phyloP scores from a whole-genome alignment of 495 filamentous ascomycete genomes.

The Penicillium manginii region DNA sequence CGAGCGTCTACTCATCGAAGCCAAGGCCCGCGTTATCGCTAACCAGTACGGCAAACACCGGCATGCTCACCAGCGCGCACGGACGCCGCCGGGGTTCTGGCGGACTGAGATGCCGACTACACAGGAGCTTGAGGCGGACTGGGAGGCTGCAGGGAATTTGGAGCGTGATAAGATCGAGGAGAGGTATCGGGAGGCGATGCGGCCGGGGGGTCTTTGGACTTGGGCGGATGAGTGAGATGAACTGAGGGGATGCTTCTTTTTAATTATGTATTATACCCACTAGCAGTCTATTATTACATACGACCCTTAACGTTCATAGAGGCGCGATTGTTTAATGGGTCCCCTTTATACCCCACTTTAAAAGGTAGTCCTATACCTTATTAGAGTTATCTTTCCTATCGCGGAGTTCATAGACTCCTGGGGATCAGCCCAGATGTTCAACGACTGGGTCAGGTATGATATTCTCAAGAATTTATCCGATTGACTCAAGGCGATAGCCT shows the following conservation, averaged over 20 bases:
- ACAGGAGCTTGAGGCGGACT: constrained; percentile 70
- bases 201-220: constrained; percentile 70
- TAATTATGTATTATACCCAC: neutral
- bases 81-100: constrained; percentile 88
- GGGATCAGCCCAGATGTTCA: too few relatives aligned
- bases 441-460: too few relatives aligned
- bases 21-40: constrained; percentile 67
- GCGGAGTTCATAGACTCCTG: too few relatives aligned
- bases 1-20: constrained; percentile 64
- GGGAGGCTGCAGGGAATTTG: constrained; percentile 59
- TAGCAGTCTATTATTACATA: too few relatives aligned
- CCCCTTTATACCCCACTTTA: too few relatives aligned
- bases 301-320: too few relatives aligned
- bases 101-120: constrained; percentile 83
- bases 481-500: too few relatives aligned
- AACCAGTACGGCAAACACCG: constrained; percentile 76
- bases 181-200: constrained; percentile 80
- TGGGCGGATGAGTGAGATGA: constrained; percentile 74
- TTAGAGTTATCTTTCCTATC: too few relatives aligned
- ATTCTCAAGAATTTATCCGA: too few relatives aligned
- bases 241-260: neutral
- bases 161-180: constrained; percentile 69
- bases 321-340: too few relatives aligned
- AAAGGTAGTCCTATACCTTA: too few relatives aligned
- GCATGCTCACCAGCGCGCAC: constrained; percentile 68